Percentiles rank a stretch among this genome's conserved stretches.
These are phyloP conservation scores for Tricholoma hemisulphureum DNA, from an alignment of 768 basidiomycete genomes.

Conservation along the genomic window DNA sequence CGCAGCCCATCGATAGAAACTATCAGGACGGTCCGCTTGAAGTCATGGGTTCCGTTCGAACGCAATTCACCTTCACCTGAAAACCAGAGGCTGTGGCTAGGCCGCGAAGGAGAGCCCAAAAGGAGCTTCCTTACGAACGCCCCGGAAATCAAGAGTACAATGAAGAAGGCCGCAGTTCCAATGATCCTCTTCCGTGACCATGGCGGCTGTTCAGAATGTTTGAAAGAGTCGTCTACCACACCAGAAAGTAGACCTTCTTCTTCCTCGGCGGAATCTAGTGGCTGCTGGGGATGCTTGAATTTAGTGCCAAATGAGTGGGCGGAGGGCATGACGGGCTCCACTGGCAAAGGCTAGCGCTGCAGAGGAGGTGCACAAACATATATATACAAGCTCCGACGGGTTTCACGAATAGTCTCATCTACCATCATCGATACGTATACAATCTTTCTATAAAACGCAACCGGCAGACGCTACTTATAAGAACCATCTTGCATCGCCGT, in stretches of 20 bases:
- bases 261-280: constrained; percentile 31
- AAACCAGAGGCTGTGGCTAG: constrained; percentile 32
- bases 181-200: constrained; percentile 42
- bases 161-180: constrained; percentile 36
- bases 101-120: constrained; percentile 20
- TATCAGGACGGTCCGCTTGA: constrained; percentile 76
- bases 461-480: too few species aligned
- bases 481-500: too few species aligned
- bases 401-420: too few species aligned
- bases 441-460: too few species aligned
- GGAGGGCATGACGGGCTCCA: constrained; percentile 14
- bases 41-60: constrained; percentile 83
- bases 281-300: constrained; percentile 5
- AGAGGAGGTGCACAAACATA: not conserved
- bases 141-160: constrained; percentile 43
- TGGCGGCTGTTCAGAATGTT: constrained; percentile 22
- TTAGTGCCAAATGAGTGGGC: constrained; percentile 4
- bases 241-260: constrained; percentile 39
- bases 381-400: not conserved
- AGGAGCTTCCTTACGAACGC: constrained; percentile 40
- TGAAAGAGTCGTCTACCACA: constrained; percentile 19
- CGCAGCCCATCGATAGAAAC: constrained; percentile 87
- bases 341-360: too few species aligned
- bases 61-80: constrained; percentile 40
- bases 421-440: too few species aligned